These are phyloP conservation scores for sweet orange (Citrus sinensis) DNA, from an alignment of 345 rosid genomes.

Conservation along the genomic window DVS_A1.0 CM039163.1:46532501-46533000, in stretches of 20 bases:
- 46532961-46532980: not conserved
- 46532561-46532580: not conserved
- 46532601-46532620: not conserved
- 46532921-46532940: too few species aligned
- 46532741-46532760: not conserved
- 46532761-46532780: not conserved
- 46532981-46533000: not conserved
- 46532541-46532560: slow-evolving; percentile 17
- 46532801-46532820: not conserved
- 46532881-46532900: not conserved
- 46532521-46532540: not conserved
- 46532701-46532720: not conserved
- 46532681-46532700: not conserved
- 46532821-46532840: not conserved
- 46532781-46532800: not conserved
- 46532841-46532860: not conserved
- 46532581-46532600: not conserved
- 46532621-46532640: not conserved
- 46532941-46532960: not conserved
- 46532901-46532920: not conserved
- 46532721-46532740: not conserved
- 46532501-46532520: not conserved
- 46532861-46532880: not conserved
- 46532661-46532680: not conserved
- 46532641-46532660: not conserved